Base-by-base conservation (phyloP, 495 filamentous ascomycete species). In the Lasiosphaeris hirsuta region DNA sequence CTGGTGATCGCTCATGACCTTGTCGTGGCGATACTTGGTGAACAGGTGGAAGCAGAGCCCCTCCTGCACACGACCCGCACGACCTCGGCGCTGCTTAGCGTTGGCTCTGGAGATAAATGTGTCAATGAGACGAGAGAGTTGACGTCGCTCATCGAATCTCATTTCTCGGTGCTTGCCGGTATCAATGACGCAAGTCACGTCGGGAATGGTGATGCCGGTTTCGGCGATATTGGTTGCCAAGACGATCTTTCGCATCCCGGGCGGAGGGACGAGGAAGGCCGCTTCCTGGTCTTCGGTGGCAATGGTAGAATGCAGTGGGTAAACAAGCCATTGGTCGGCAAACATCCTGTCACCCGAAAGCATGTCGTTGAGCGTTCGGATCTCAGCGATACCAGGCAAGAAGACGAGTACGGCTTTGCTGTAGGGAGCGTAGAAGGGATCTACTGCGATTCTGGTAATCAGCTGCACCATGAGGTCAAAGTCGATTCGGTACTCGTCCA, bases 171-270 rank as follows among this genome's bases (percentile, higher is more conserved):
- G 93, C 69, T 94, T 96, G 50, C 93, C 92, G 10, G 90, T 87
- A 71, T 97, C 93, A 56, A 97, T 86, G 23, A 97, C 93, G 63
- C 91, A 95, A 4, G 93, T 97, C 37, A 97, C 86, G 69, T 97
- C 93, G 1, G 93, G 93, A 62, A 97, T 97, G 0, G 93, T 97
- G 63, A 97, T 96, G 73, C 92, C 92, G 0, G 93, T 97, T 66
- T 97, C 93, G 18, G 93, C 93, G 65, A 97, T 97, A 65, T 97
- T 97, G 8, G 93, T 98, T 5, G 93, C 90, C 44, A 96, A 81
- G 4, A 97, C 92, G 57, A 97, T 94, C 74, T 97, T 97, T 54
- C 91, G 80, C 40, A 83, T 78, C 7, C 90, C 93, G 13, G 79
- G 78, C 1, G 90, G 92, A 8, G 94, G 93, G 3, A 96, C 75